Evolutionary conservation across 2,329 filamentous ascomycete species (phyloP).

Genomic region (Orbilia quercus): DNA sequence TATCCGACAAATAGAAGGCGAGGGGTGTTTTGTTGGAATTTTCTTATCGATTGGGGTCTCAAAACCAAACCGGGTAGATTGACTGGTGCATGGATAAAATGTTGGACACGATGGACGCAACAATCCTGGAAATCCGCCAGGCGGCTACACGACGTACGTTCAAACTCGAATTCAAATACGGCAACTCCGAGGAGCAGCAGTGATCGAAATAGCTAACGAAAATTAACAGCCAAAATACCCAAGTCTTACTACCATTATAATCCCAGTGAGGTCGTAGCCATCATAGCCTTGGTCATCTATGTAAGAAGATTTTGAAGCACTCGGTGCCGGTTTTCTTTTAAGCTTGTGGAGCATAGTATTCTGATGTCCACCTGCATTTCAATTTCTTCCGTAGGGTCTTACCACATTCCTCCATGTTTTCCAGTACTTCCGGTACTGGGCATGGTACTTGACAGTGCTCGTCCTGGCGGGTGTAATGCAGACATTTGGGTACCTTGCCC

Average conservation of each 20-base stretch:
- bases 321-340: too few relatives aligned
- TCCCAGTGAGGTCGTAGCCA: slow-evolving; percentile 30
- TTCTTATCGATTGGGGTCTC: too few relatives aligned
- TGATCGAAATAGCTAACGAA: not conserved
- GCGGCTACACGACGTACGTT: not conserved
- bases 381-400: too few relatives aligned
- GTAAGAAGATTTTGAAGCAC: slow-evolving; percentile 31
- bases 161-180: not conserved
- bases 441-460: slow-evolving; percentile 57
- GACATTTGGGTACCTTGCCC: slow-evolving; percentile 56
- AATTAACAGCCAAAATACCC: not conserved
- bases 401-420: slow-evolving; percentile 54
- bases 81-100: too few relatives aligned
- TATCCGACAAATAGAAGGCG: too few relatives aligned
- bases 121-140: not conserved
- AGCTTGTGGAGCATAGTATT: too few relatives aligned
- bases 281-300: slow-evolving; percentile 42
- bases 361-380: too few relatives aligned
- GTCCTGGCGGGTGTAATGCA: slow-evolving; percentile 58
- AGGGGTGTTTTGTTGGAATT: too few relatives aligned
- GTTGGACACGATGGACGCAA: not conserved
- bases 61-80: too few relatives aligned
- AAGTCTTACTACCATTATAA: slow-evolving; percentile 49
- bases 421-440: slow-evolving; percentile 57
- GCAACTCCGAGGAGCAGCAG: too few relatives aligned